These are phyloP conservation scores for Pterocarpus macrocarpus DNA, from an alignment of 306 rosid genomes.

Conservation along the genomic window DNA sequence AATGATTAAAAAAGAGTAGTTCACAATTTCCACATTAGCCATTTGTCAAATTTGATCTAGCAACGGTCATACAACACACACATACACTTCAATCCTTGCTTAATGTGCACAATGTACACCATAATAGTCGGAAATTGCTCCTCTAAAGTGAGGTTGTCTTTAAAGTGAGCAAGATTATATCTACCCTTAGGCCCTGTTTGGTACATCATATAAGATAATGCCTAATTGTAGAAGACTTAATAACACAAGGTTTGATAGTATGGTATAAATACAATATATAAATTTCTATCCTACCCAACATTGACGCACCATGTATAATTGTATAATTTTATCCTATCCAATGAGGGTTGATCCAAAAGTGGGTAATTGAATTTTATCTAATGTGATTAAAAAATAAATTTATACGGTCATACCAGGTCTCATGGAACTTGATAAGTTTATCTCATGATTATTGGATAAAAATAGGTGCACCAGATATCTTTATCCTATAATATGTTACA, in stretches of 20 bases:
- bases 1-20: background rate
- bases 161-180: background rate
- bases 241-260: no score
- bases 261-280: no score
- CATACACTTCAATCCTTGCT: background rate
- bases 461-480: no score
- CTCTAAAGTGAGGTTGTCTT: background rate
- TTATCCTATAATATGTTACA: background rate
- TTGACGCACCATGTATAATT: background rate
- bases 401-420: background rate
- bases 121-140: background rate
- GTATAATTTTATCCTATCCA: background rate
- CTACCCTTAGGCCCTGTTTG: background rate
- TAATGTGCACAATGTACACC: background rate
- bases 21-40: slow-evolving; percentile 11
- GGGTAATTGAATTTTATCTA: background rate
- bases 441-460: background rate
- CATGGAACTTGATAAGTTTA: background rate
- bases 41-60: background rate
- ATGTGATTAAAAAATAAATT: background rate
- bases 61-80: background rate
- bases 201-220: background rate
- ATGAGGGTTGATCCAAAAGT: background rate
- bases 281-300: background rate
- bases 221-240: no score